Evolutionary conservation across 2,329 filamentous ascomycete genomes (phyloP).

Genomic region (Gyromitra esculenta): DNA sequence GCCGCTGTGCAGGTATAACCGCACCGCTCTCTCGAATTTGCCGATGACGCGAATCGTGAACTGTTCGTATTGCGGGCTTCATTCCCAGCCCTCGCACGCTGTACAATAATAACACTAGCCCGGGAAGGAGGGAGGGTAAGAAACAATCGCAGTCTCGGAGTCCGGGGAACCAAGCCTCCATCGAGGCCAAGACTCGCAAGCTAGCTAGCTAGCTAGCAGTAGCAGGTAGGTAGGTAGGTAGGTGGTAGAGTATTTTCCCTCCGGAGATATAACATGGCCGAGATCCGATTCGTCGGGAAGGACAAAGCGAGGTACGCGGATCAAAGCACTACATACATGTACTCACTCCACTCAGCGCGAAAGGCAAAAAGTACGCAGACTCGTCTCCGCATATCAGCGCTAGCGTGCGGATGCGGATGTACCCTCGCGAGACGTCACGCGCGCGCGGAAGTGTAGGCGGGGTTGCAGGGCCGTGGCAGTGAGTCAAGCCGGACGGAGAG

Average conservation of each 20-base stretch:
- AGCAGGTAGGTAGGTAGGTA: no score
- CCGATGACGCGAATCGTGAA: slow-evolving; percentile 26
- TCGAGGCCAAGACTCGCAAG: no score
- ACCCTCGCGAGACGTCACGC: slow-evolving; percentile 19
- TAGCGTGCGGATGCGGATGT: slow-evolving; percentile 3
- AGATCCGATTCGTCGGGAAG: slow-evolving; percentile 15
- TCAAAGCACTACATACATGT: neutral
- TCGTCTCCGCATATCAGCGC: neutral
- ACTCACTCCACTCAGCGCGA: neutral
- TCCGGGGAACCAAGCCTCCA: no score
- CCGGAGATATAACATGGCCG: slow-evolving; percentile 8
- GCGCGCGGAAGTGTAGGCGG: slow-evolving; percentile 11
- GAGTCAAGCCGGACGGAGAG: neutral
- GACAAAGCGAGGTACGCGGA: neutral
- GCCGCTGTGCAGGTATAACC: slow-evolving; percentile 20
- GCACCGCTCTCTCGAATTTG: slow-evolving; percentile 17
- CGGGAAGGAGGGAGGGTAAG: neutral
- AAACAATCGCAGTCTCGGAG: no score
- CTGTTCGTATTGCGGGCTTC: slow-evolving; percentile 27
- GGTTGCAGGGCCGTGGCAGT: slow-evolving; percentile 20
- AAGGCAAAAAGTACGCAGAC: slow-evolving; percentile 16
- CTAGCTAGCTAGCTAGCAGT: no score
- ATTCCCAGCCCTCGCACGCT: neutral
- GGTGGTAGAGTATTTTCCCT: neutral
- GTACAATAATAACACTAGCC: no score